Base-by-base conservation (phyloP, 1,139 yeast genomes). In the Geotrichum candidum region DNA sequence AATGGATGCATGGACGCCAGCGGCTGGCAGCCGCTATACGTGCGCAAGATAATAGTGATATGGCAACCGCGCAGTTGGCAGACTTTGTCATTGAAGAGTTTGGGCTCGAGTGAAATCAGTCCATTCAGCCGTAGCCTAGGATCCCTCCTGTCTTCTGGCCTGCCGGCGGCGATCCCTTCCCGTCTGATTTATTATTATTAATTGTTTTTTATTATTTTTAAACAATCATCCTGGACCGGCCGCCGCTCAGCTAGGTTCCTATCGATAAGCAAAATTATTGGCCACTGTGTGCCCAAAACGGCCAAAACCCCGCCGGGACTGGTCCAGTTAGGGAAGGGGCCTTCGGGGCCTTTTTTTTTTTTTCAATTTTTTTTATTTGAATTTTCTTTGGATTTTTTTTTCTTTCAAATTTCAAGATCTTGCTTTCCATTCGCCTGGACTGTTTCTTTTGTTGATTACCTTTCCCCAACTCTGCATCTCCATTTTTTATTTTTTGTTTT, bases 1-100 rank as follows among this genome's bases (percentile, higher is more conserved):
- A 76, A 18, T 84, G 87, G 84, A 76, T 78, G 59, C 66, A 67
- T 2, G 78, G 53, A 29, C 25, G 58, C 7, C 29, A 33, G 27
- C 27, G 18, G 27, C n/a, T 53, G 56, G 41, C 22, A n/a, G 48
- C 48, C 22, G 48, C 9, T 2, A 10, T 41, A 15, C n/a, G 23
- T n/a, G 48, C 48, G 23, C 48, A 41, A 7, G 48, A 23, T 7
- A 27, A 11, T 7, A 27, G 9, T 27, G 15, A n/a, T 3, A 13
- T 23, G n/a, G 6, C 13, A 11, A 18, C 25, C 27, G 22, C 33
- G n/a, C n/a, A 11, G 22, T 18, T 22, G 18, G 31, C 23, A 33
- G 48, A 22, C 29, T 31, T n/a, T 53, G 48, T 18, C 13, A n/a
- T 41, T 4, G 9, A 41, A 9, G 10, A 41, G 22, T 41, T 41